These are phyloP conservation scores for Serpula lacrymans DNA, from an alignment of 768 basidiomycete genomes.

Conservation along the genomic window DNA sequence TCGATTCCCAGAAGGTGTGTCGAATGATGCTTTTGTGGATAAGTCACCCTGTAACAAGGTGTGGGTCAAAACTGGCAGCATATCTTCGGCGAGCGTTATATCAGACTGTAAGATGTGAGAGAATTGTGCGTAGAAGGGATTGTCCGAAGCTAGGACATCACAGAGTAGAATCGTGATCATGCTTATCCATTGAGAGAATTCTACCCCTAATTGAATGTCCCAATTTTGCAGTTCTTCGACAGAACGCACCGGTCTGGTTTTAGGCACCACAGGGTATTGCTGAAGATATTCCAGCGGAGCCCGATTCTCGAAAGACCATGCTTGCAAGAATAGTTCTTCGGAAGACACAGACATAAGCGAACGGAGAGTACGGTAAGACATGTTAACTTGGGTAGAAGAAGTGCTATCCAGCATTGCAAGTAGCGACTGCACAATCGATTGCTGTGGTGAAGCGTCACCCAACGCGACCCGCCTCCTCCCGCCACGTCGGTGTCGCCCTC, in stretches of 20 bases:
- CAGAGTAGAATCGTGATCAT: conserved; percentile 53
- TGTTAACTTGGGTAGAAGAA: conserved; percentile 44
- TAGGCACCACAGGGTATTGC: conserved; percentile 38
- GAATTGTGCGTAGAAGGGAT: conserved; percentile 70
- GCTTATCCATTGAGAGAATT: conserved; percentile 65
- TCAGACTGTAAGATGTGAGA: conserved; percentile 53
- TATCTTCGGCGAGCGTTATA: conserved; percentile 55
- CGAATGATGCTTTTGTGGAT: conserved; percentile 6
- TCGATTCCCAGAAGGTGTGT: conserved; percentile 7
- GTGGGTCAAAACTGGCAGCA: conserved; percentile 77
- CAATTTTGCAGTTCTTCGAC: conserved; percentile 34
- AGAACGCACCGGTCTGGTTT: conserved; percentile 25
- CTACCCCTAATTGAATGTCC: conserved; percentile 36
- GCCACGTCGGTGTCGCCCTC: conserved; percentile 30
- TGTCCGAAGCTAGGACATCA: conserved; percentile 50
- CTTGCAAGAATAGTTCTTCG: conserved; percentile 23
- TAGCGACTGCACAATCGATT: conserved; percentile 50
- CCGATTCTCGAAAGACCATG: conserved; percentile 39
- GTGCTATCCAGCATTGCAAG: conserved; percentile 57
- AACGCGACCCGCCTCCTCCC: conserved; percentile 8
- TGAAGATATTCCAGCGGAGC: conserved; percentile 48
- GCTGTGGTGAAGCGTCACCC: conserved; percentile 34
- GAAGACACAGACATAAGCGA: conserved; percentile 42
- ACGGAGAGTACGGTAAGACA: conserved; percentile 66
- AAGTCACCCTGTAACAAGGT: conserved; percentile 44